Evolutionary conservation across 2,329 filamentous ascomycete genomes (phyloP).

Genomic region (Exophiala viscosa): DNA sequence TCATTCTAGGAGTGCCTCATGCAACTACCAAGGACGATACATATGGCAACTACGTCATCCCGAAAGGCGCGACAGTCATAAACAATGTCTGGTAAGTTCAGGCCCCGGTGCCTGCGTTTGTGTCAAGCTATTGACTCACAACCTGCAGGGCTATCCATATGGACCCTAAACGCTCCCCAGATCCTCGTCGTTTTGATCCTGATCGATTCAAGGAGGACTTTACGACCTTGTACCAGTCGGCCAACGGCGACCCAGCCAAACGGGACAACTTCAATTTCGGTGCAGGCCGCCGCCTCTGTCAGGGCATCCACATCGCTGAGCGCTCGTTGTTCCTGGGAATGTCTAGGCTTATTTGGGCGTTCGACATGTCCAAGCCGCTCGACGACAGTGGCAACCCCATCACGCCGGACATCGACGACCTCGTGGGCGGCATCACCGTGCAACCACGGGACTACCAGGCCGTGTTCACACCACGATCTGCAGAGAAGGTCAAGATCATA

Average conservation of each 20-base stretch:
- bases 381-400: conserved; percentile 14
- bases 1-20: conserved; percentile 43
- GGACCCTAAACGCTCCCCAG: conserved; percentile 27
- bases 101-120: too few relatives aligned
- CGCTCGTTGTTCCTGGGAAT: conserved; percentile 30
- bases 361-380: conserved; percentile 26
- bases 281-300: conserved; percentile 32
- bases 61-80: conserved; percentile 44
- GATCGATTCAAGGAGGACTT: conserved; percentile 31
- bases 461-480: conserved; percentile 4
- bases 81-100: conserved; percentile 33
- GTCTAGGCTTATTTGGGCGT: conserved; percentile 32
- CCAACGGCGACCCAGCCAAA: conserved; percentile 27
- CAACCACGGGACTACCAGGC: neutral
- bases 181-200: conserved; percentile 33
- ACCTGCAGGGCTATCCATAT: conserved; percentile 24
- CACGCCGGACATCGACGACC: conserved; percentile 13
- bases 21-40: conserved; percentile 46
- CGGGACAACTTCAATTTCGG: conserved; percentile 32
- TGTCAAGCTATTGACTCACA: too few relatives aligned
- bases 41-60: conserved; percentile 48
- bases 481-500: neutral
- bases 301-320: conserved; percentile 35
- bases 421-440: conserved; percentile 1
- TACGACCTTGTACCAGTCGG: conserved; percentile 33